Base-by-base conservation (phyloP, 2,329 filamentous ascomycete genomes). In the Penicillium sp. region DNA sequence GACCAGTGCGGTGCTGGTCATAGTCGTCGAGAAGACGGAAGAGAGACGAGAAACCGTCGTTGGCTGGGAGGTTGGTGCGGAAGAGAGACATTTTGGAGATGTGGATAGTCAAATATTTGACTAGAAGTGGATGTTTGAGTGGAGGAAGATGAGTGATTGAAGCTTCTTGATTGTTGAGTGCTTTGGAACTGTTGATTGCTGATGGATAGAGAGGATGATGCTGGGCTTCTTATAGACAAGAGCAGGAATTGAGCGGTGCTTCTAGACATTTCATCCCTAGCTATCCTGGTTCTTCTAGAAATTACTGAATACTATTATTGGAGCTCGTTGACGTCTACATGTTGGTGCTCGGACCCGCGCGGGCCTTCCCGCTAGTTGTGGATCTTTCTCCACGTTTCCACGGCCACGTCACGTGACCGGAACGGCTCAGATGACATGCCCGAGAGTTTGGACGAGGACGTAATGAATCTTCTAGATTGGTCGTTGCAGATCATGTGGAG, bases 11-110 rank as follows among this genome's bases (percentile, higher is more conserved):
- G 66, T 74, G 70, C 62, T 59, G 51, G 55, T 73, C 66, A 56
- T 72, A 73, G 65, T 76, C 74, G 57, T 77, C 74, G 45, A 78
- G 65, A 18, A 78, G 72, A 43, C 72, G 73, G 66, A 78, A 76
- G 51, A 78, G 71, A 52, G 76, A 70, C 21, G 66, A 60, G 60
- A 77, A 72, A 57, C 77, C 76, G 50, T 69, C 66, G 28, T 51
- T 31, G 42, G 61, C 39, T n/a, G 64, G 63, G 48, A 67, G 59
- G 51, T 16, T 55, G 50, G 61, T 54, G 47, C 60, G 59, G 61
- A 70, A 69, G 56, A 73, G 62, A 67, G 69, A 71, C 69, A 73
- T 72, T 43, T 44, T 70, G 54, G 16, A 47, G 21, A 45, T 48
- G 34, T 16, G 21, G 23, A 47, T 59, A 42, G 21, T 41, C 38